Percentiles rank a stretch among this genome's conserved stretches.
These are phyloP conservation scores for Mrakia gelida DNA, from an alignment of 768 basidiomycete genomes.

Conservation along the genomic window DNA sequence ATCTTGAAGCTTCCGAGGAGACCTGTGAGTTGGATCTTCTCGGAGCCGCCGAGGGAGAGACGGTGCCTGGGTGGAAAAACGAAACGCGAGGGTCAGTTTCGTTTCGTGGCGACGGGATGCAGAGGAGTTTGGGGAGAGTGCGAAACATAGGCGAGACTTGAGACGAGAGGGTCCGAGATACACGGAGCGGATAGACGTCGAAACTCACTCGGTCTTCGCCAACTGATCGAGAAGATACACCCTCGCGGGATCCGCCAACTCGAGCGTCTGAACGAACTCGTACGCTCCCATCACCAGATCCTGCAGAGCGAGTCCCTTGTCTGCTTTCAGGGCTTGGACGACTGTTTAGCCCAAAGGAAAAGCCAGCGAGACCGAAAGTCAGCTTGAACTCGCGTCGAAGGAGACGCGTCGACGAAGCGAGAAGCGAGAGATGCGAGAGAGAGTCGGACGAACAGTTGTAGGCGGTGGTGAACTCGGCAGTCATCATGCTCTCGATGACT, in stretches of 20 bases:
- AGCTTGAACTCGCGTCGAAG: neutral
- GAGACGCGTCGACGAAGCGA: neutral
- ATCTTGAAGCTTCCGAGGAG: conserved; percentile 90
- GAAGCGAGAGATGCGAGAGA: no score
- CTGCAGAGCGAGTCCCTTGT: conserved; percentile 89
- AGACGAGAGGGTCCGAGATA: neutral
- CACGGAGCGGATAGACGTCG: neutral
- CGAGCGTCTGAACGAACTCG: conserved; percentile 81
- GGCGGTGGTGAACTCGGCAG: conserved; percentile 88
- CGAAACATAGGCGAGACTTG: neutral
- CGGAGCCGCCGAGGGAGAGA: conserved; percentile 83
- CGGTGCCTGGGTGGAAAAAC: conserved; percentile 62
- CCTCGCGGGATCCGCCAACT: conserved; percentile 77
- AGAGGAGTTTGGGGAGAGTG: no score
- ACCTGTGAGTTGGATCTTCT: conserved; percentile 90
- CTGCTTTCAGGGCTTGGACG: conserved; percentile 79
- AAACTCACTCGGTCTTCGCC: conserved; percentile 86
- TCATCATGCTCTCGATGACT: conserved; percentile 91
- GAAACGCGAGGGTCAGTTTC: neutral
- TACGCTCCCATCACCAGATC: conserved; percentile 88
- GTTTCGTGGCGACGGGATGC: neutral
- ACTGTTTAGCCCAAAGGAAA: conserved; percentile 50
- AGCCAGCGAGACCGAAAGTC: neutral
- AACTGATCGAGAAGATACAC: conserved; percentile 88
- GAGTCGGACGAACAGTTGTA: conserved; percentile 49